Percentiles rank a stretch among this genome's conserved stretches.
These are phyloP conservation scores for Epichloe elymi DNA, from an alignment of 2,329 filamentous ascomycete species.

Conservation along the genomic window DNA sequence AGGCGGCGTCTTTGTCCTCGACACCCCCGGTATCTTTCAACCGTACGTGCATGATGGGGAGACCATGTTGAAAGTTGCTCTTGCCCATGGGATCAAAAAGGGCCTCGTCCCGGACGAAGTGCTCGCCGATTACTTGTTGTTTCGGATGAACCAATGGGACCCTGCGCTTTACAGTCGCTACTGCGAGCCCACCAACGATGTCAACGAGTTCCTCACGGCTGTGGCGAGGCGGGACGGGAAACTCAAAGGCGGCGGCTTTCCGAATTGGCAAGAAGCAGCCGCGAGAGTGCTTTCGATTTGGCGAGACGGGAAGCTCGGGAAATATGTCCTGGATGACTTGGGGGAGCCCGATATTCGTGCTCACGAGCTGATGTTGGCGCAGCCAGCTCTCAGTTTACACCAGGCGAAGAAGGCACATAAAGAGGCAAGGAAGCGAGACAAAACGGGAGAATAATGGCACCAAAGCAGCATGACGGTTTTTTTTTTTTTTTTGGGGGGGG, in stretches of 20 bases:
- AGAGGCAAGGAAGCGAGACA: constrained; percentile 37
- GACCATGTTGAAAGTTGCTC: constrained; percentile 87
- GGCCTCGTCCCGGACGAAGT: constrained; percentile 66
- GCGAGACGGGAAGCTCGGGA: constrained; percentile 63
- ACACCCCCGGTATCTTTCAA: constrained; percentile 91
- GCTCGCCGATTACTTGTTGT: constrained; percentile 83
- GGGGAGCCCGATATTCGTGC: constrained; percentile 40
- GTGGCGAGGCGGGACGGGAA: constrained; percentile 66
- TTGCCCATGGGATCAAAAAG: constrained; percentile 85
- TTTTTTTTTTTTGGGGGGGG: too few species aligned
- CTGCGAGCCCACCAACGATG: constrained; percentile 67
- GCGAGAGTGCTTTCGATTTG: constrained; percentile 72
- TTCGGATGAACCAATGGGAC: constrained; percentile 59
- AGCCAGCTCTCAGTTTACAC: constrained; percentile 45
- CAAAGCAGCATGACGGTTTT: not conserved
- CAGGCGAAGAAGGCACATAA: constrained; percentile 58
- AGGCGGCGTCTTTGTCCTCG: constrained; percentile 67
- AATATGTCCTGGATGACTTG: constrained; percentile 69
- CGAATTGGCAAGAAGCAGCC: constrained; percentile 60
- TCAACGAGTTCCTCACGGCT: constrained; percentile 55
- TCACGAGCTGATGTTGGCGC: constrained; percentile 33
- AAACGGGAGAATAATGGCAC: constrained; percentile 1
- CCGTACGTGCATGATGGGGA: constrained; percentile 78
- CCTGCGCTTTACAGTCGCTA: constrained; percentile 49
- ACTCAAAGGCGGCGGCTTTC: constrained; percentile 57